phyloP scores from a whole-genome alignment of 208 protist species.

The Wallacemonas collosoma region DNA sequence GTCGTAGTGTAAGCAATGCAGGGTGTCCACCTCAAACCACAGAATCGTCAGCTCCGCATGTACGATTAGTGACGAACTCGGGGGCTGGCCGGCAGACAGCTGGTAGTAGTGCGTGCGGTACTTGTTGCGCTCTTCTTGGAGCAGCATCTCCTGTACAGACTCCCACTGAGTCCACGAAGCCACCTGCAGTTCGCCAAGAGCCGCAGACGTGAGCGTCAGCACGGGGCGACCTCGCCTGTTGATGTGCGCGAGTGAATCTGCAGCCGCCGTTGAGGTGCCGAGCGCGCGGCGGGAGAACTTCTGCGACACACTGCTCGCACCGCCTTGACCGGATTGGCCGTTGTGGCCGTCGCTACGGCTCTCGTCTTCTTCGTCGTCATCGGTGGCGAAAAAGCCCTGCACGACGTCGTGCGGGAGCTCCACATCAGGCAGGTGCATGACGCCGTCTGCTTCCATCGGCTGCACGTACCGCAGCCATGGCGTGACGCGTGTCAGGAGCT shows the following conservation, averaged over 20 bases:
- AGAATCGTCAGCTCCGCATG: slow-evolving; percentile 26
- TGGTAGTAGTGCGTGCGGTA: slow-evolving; percentile 16
- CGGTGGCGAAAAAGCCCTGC: slow-evolving; percentile 7
- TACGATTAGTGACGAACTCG: slow-evolving; percentile 6
- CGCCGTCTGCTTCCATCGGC: slow-evolving; percentile 8
- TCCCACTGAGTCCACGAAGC: slow-evolving; percentile 22
- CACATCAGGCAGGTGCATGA: slow-evolving; percentile 13
- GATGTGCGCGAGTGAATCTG: background rate
- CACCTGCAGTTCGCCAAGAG: slow-evolving; percentile 11
- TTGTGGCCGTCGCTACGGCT: background rate
- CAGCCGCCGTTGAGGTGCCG: background rate
- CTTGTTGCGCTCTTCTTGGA: slow-evolving; percentile 19
- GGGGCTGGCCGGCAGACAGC: background rate
- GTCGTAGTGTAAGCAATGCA: slow-evolving; percentile 23
- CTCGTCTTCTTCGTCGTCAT: slow-evolving; percentile 17
- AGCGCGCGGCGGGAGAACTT: slow-evolving; percentile 4
- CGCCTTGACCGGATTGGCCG: background rate
- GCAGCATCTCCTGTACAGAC: slow-evolving; percentile 18
- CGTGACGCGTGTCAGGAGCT: slow-evolving; percentile 18
- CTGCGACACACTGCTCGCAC: background rate
- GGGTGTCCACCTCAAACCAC: slow-evolving; percentile 27
- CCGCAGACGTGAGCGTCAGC: slow-evolving; percentile 1
- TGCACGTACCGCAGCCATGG: slow-evolving; percentile 14
- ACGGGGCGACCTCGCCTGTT: slow-evolving; percentile 8
- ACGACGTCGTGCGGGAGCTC: slow-evolving; percentile 13